Conservation (phyloP, 148 eudicot genomes). For the Talinum fruticosum region DNA sequence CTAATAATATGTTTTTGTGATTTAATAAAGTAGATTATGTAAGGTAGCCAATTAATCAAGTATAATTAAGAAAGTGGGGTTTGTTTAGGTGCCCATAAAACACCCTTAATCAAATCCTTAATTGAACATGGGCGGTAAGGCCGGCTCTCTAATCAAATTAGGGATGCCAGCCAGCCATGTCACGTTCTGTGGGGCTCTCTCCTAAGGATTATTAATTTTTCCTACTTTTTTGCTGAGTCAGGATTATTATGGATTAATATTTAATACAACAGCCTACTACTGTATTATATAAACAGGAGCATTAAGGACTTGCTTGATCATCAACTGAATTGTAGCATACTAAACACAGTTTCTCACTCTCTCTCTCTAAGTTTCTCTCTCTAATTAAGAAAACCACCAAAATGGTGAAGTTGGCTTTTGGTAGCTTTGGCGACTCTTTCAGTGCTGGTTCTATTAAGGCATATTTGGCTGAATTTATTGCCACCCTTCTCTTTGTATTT, state of each 20-base stretch:
- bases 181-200: not conserved
- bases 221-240: too few species aligned
- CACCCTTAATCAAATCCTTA: too few species aligned
- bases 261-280: not conserved
- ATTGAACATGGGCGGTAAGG: not conserved
- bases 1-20: not conserved
- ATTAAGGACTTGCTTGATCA: not conserved
- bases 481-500: constrained; percentile 75
- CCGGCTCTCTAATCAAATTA: not conserved
- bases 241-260: not conserved
- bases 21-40: not conserved
- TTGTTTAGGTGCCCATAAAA: too few species aligned
- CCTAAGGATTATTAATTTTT: too few species aligned
- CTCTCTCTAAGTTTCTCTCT: not conserved
- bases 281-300: too few species aligned
- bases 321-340: not conserved
- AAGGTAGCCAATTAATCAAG: not conserved
- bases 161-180: not conserved
- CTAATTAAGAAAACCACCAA: not conserved
- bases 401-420: constrained; percentile 73
- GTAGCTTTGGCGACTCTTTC: constrained; percentile 69
- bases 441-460: constrained; percentile 50
- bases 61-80: not conserved
- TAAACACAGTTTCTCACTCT: not conserved
- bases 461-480: constrained; percentile 73